A percentile compares a stretch with the other conserved stretches of the same genome.
Evolutionary conservation across 179 eudicot genomes (phyloP).

Genomic region (Dionaea muscipula): DNA sequence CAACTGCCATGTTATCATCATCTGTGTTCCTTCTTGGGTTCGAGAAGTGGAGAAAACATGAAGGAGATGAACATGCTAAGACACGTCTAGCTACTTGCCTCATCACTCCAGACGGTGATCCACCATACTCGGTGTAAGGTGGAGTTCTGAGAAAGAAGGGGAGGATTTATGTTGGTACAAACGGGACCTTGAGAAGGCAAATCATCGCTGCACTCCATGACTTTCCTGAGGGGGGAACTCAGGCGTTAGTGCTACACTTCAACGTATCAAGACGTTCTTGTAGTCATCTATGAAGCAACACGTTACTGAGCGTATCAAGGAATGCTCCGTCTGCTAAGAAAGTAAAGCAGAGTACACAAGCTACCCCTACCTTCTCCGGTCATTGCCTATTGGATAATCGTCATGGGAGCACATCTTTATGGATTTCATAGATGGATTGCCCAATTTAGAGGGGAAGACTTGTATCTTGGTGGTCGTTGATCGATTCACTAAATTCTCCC

Average conservation of each 20-base stretch:
- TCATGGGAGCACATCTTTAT: neutral
- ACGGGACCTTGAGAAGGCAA: too few relatives aligned
- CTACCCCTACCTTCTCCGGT: too few relatives aligned
- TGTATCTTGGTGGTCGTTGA: slow-evolving; percentile 7
- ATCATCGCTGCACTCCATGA: too few relatives aligned
- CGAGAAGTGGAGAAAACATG: too few relatives aligned
- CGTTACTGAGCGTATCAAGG: neutral
- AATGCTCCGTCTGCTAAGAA: too few relatives aligned
- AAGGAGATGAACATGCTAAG: neutral
- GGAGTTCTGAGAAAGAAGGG: neutral
- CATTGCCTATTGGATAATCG: neutral
- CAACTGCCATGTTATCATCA: too few relatives aligned
- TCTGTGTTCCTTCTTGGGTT: too few relatives aligned
- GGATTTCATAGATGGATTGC: slow-evolving; percentile 6
- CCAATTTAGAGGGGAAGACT: neutral
- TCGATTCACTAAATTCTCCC: neutral
- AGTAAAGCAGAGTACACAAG: too few relatives aligned
- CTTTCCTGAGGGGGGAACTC: neutral
- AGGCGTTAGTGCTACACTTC: neutral
- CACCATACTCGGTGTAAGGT: too few relatives aligned
- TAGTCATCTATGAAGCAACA: neutral
- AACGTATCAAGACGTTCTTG: neutral
- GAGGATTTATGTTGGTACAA: neutral
- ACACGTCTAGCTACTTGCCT: neutral
- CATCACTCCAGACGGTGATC: too few relatives aligned